phyloP scores from a whole-genome alignment of 2,329 filamentous ascomycete genomes.

The Aspergillus fumigatus region DNA sequence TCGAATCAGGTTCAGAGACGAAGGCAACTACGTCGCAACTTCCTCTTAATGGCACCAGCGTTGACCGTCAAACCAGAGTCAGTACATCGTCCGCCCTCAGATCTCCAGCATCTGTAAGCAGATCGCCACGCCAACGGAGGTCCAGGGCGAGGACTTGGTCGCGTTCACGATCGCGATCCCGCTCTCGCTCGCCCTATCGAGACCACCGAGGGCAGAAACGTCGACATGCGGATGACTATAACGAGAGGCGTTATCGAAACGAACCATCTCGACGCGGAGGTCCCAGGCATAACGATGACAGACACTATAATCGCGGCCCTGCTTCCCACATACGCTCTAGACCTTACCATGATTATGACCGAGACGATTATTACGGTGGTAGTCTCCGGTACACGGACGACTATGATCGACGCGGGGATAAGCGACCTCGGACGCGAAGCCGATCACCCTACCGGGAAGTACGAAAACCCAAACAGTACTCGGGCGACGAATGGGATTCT shows the following conservation, averaged over 20 bases:
- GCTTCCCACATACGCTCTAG: slow-evolving; percentile 34
- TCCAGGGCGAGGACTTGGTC: slow-evolving; percentile 33
- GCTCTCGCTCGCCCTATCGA: slow-evolving; percentile 42
- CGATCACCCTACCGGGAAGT: slow-evolving; percentile 42
- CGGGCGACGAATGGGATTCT: slow-evolving; percentile 30
- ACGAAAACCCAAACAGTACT: slow-evolving; percentile 36
- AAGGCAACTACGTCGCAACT: slow-evolving; percentile 85
- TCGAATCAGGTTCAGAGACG: slow-evolving; percentile 64
- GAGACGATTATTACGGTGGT: slow-evolving; percentile 39
- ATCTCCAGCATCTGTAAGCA: slow-evolving; percentile 46
- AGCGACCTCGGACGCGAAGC: slow-evolving; percentile 54
- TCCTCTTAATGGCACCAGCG: slow-evolving; percentile 70
- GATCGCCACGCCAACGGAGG: slow-evolving; percentile 59
- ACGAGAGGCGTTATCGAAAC: slow-evolving; percentile 30
- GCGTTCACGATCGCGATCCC: slow-evolving; percentile 30
- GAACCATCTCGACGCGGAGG: slow-evolving; percentile 27
- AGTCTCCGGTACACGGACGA: slow-evolving; percentile 50
- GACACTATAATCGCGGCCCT: slow-evolving; percentile 35
- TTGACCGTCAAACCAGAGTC: slow-evolving; percentile 90
- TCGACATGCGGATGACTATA: slow-evolving; percentile 37
- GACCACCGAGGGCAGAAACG: slow-evolving; percentile 40
- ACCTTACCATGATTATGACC: slow-evolving; percentile 50
- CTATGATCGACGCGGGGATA: slow-evolving; percentile 45
- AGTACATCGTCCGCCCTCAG: slow-evolving; percentile 48
- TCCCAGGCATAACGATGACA: slow-evolving; percentile 35